Conservation (phyloP, 2,329 filamentous ascomycete species). For the Alternaria sp. region DNA sequence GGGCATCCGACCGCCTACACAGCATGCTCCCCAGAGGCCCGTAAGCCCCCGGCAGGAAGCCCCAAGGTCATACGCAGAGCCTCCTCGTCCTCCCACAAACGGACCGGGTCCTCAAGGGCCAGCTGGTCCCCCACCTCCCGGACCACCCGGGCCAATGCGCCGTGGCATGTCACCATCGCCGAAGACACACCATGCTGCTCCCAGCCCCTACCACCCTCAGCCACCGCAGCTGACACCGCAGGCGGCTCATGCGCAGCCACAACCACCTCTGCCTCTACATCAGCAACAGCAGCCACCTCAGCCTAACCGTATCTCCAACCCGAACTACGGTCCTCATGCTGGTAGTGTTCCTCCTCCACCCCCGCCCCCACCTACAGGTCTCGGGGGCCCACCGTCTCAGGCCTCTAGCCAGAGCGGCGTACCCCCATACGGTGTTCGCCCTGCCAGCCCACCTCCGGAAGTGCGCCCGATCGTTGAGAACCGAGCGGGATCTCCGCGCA, state of each 20-base stretch:
- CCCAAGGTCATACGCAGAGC: conserved; percentile 72
- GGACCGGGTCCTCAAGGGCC: conserved; percentile 52
- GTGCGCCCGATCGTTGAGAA: conserved; percentile 82
- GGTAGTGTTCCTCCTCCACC: conserved; percentile 60
- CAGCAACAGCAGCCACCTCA: conserved; percentile 44
- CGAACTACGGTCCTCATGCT: conserved; percentile 55
- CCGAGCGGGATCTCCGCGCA: conserved; percentile 88
- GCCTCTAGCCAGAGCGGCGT: conserved; percentile 57
- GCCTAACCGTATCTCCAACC: conserved; percentile 54
- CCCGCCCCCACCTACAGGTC: conserved; percentile 62
- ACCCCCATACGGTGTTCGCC: conserved; percentile 69
- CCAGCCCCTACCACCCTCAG: conserved; percentile 57
- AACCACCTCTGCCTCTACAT: conserved; percentile 47
- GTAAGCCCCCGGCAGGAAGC: conserved; percentile 78
- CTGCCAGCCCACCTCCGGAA: conserved; percentile 82
- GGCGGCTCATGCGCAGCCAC: conserved; percentile 56
- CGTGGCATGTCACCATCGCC: conserved; percentile 65
- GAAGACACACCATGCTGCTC: conserved; percentile 61
- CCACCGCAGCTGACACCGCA: conserved; percentile 58
- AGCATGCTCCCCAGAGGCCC: conserved; percentile 69
- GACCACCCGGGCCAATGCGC: conserved; percentile 51
- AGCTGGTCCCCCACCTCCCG: conserved; percentile 48
- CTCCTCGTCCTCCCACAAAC: conserved; percentile 59
- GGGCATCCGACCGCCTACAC: conserved; percentile 69
- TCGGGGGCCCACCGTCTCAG: conserved; percentile 60